Percentiles rank a stretch among this genome's conserved stretches.
Evolutionary conservation across 441 rosid species (phyloP).

Genomic region (Codiaeum variegatum): DNA sequence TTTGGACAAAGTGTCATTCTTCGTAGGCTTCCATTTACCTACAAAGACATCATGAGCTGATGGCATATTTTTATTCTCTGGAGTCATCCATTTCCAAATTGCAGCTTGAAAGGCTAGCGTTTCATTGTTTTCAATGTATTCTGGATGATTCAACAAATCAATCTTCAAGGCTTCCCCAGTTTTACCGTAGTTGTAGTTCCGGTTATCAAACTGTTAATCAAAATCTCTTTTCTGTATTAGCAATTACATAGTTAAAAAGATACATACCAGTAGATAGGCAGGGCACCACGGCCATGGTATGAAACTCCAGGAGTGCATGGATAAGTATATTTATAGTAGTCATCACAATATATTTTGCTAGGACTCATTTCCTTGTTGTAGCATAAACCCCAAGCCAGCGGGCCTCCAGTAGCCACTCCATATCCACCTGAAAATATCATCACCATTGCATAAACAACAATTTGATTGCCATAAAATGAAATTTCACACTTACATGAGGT

Average conservation of each 20-base stretch:
- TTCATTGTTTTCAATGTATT: slow-evolving; percentile 60
- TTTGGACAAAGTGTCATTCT: slow-evolving; percentile 65
- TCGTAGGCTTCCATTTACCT: slow-evolving; percentile 69
- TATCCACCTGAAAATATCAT: slow-evolving; percentile 61
- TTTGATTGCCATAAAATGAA: too few species aligned
- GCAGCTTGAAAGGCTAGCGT: slow-evolving; percentile 73
- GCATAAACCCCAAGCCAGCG: slow-evolving; percentile 88
- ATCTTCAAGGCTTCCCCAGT: slow-evolving; percentile 58
- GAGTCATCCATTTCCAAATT: slow-evolving; percentile 77
- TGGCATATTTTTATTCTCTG: slow-evolving; percentile 51
- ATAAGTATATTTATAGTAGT: slow-evolving; percentile 57
- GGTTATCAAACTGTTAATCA: slow-evolving; percentile 11
- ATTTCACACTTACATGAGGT: slow-evolving; percentile 85
- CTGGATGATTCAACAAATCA: slow-evolving; percentile 58
- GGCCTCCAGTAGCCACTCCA: slow-evolving; percentile 92
- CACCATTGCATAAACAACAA: too few species aligned
- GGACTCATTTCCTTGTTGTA: slow-evolving; percentile 95
- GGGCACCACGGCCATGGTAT: slow-evolving; percentile 88
- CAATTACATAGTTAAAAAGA: not conserved
- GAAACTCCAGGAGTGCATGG: slow-evolving; percentile 80
- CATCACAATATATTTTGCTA: slow-evolving; percentile 62
- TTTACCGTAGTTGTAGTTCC: slow-evolving; percentile 79
- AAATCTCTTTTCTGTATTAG: not conserved
- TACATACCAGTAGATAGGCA: slow-evolving; percentile 76
- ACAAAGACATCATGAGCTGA: slow-evolving; percentile 67